Evolutionary conservation across 2,329 filamentous ascomycete species (phyloP).

Genomic region (Colletotrichum camelliae): DNA sequence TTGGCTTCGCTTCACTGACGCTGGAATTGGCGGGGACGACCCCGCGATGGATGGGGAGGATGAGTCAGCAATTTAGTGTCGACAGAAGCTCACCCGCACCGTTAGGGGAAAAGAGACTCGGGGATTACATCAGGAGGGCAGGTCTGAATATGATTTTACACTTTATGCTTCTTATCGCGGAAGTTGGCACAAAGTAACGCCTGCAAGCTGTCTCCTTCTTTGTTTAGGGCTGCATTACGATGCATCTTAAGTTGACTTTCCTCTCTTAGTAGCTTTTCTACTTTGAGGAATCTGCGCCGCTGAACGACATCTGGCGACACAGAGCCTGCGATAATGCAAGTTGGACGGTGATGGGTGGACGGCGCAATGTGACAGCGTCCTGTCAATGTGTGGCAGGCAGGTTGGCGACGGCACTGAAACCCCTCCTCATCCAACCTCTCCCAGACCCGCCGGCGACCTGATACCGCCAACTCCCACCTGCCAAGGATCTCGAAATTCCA

Average conservation of each 20-base stretch:
- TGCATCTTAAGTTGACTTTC: background rate
- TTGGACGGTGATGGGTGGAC: accelerated
- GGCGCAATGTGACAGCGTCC: background rate
- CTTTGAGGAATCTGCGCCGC: background rate
- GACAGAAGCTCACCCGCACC: background rate
- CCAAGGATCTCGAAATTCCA: background rate
- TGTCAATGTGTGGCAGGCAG: background rate
- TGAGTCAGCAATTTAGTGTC: background rate
- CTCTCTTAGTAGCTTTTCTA: background rate
- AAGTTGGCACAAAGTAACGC: background rate
- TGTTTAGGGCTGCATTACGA: background rate
- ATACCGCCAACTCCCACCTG: background rate
- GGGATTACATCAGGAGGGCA: too few species aligned
- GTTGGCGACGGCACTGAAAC: background rate
- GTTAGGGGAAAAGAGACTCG: too few species aligned
- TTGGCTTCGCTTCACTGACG: background rate
- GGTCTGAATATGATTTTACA: background rate
- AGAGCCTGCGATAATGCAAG: background rate
- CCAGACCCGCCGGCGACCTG: background rate
- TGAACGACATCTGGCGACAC: background rate
- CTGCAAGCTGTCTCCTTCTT: background rate
- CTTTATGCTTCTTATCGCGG: background rate
- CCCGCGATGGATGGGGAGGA: background rate
- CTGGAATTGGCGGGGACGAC: background rate
- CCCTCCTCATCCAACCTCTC: background rate